Evolutionary conservation across 2,329 filamentous ascomycete genomes (phyloP).

Genomic region (Clonostachys byssicola): DNA sequence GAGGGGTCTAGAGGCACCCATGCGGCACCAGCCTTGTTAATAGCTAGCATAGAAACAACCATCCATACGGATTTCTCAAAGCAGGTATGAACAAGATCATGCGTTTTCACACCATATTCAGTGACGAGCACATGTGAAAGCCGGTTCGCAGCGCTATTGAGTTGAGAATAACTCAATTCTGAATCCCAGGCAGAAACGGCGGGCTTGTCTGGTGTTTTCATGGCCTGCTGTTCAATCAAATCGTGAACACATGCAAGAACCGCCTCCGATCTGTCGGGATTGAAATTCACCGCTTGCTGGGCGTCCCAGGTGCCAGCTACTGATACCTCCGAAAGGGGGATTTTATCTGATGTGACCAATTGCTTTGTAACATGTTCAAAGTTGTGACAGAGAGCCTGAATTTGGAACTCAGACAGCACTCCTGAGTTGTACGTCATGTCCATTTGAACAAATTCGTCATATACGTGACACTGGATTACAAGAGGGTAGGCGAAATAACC

Average conservation of each 20-base stretch:
- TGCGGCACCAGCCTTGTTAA: conserved; percentile 15
- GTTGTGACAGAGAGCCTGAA: not conserved
- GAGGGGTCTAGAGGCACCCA: conserved; percentile 5
- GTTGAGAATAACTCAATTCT: conserved; percentile 31
- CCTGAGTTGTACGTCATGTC: conserved; percentile 1
- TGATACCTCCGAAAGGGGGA: not conserved
- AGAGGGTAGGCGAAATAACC: conserved; percentile 2
- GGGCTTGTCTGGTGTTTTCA: conserved; percentile 16
- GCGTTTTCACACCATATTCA: conserved; percentile 15
- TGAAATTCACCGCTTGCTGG: not conserved
- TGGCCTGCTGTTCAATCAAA: not conserved
- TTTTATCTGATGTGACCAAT: conserved; percentile 1
- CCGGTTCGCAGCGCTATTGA: conserved; percentile 28
- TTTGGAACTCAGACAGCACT: not conserved
- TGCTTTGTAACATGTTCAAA: conserved; percentile 2
- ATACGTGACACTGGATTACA: not conserved
- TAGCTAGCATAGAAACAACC: conserved; percentile 12
- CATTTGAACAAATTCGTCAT: conserved; percentile 1
- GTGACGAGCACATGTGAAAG: conserved; percentile 26
- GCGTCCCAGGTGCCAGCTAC: not conserved
- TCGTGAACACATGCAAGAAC: not conserved
- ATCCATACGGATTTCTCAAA: conserved; percentile 15
- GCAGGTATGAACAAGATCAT: conserved; percentile 7
- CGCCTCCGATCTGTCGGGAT: not conserved
- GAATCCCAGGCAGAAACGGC: conserved; percentile 40